phyloP scores from a whole-genome alignment of 169 alveolate genomes.

The Cryptosporidium felis region DNA sequence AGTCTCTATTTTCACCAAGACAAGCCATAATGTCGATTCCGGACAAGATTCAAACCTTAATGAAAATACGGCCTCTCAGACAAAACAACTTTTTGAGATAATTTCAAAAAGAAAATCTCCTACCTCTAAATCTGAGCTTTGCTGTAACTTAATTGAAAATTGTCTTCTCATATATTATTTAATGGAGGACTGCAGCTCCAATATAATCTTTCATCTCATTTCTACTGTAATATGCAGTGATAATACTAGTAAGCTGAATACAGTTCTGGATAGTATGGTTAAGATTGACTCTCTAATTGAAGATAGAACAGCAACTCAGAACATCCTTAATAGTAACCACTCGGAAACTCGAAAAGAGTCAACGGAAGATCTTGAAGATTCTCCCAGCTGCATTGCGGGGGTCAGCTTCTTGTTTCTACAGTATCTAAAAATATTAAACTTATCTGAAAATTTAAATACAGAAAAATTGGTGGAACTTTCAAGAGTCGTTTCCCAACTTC shows the following conservation, averaged over 20 bases:
- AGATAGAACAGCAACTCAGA: too few species aligned
- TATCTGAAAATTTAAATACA: background rate
- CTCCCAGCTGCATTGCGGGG: constrained; percentile 48
- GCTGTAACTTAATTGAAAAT: background rate
- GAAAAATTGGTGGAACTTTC: constrained; percentile 4
- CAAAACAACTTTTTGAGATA: background rate
- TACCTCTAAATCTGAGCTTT: background rate
- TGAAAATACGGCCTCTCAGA: too few species aligned
- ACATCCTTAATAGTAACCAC: too few species aligned
- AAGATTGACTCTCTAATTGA: background rate
- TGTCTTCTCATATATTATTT: constrained; percentile 3
- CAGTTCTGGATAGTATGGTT: background rate
- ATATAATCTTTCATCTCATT: background rate
- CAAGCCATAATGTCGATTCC: too few species aligned
- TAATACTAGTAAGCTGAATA: background rate
- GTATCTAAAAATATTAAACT: background rate
- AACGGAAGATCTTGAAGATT: background rate
- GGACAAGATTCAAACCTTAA: too few species aligned
- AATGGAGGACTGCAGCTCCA: constrained; percentile 38
- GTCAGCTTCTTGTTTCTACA: background rate
- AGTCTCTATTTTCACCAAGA: too few species aligned
- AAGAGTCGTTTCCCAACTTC: constrained; percentile 29
- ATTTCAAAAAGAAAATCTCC: background rate
- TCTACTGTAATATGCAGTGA: background rate
- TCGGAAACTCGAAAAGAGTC: background rate